These are phyloP conservation scores for Paramecium bursaria DNA, from an alignment of 73 alveolate genomes.

Conservation along the genomic window DNA sequence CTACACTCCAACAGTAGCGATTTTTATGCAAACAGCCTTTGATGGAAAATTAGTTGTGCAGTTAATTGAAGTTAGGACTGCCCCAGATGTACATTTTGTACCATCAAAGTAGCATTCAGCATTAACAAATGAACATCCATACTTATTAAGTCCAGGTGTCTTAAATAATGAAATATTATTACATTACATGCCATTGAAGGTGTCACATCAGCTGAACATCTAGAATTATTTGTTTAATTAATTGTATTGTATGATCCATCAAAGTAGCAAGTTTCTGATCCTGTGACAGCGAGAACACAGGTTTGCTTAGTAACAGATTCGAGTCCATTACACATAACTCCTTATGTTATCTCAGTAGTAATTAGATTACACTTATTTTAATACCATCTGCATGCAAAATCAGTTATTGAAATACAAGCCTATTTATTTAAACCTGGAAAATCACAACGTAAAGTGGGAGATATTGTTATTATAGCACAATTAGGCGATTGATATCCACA, in stretches of 20 bases:
- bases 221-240: background rate
- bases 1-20: background rate
- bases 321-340: background rate
- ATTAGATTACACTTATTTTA: conserved; percentile 11
- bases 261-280: background rate
- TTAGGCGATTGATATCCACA: no score
- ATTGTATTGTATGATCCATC: no score
- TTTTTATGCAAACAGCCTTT: conserved; percentile 5
- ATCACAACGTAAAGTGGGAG: background rate
- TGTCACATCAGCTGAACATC: conserved; percentile 16
- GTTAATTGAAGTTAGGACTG: background rate
- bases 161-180: no score
- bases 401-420: conserved; percentile 19
- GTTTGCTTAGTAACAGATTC: conserved; percentile 18
- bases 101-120: conserved; percentile 10
- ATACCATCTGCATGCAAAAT: conserved; percentile 42
- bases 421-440: conserved; percentile 20
- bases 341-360: background rate
- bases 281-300: background rate
- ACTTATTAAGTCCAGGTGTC: conserved; percentile 17
- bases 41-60: conserved; percentile 40
- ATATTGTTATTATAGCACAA: background rate
- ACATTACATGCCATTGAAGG: conserved; percentile 18
- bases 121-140: conserved; percentile 46
- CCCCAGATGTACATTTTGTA: background rate